Evolutionary conservation across 768 basidiomycete genomes (phyloP).

Genomic region (Serendipita indica): DNA sequence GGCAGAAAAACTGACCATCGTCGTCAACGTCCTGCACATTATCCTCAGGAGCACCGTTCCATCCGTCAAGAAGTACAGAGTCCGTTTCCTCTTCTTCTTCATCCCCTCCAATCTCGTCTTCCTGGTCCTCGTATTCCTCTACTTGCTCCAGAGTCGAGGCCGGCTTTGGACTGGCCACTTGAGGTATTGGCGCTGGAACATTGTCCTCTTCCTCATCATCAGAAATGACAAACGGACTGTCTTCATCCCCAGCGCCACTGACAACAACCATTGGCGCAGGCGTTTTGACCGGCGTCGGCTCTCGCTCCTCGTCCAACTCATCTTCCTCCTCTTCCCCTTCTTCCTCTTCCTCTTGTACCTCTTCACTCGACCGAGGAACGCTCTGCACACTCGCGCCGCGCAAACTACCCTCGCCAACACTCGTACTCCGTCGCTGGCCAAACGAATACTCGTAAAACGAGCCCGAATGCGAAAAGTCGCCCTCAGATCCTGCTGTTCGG

Average conservation of each 20-base stretch:
- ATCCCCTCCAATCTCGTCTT: slow-evolving; percentile 15
- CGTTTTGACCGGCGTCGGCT: not conserved
- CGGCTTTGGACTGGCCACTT: not conserved
- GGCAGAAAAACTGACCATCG: too few relatives aligned
- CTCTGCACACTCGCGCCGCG: slow-evolving; percentile 27
- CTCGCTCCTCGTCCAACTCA: not conserved
- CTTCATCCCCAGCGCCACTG: slow-evolving; percentile 4
- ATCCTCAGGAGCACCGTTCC: not conserved
- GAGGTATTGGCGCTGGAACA: not conserved
- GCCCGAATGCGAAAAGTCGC: slow-evolving; percentile 15
- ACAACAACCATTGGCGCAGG: not conserved
- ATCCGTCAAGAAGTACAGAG: not conserved
- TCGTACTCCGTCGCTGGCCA: slow-evolving; percentile 19
- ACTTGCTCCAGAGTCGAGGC: slow-evolving; percentile 20
- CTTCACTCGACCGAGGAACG: slow-evolving; percentile 41
- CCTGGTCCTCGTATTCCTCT: not conserved
- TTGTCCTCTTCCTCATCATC: not conserved
- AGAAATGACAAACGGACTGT: slow-evolving; percentile 6
- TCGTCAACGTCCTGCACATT: not conserved
- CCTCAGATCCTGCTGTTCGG: too few relatives aligned
- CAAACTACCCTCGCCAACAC: slow-evolving; percentile 17
- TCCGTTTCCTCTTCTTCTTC: not conserved
- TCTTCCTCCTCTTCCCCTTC: slow-evolving; percentile 25
- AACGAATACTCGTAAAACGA: slow-evolving; percentile 11
- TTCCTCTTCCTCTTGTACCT: slow-evolving; percentile 42